Evolutionary conservation across 2,329 filamentous ascomycete genomes (phyloP), one percentile per base, ranked within the genome.

Genomic region (Colletotrichum cuscutae): DNA sequence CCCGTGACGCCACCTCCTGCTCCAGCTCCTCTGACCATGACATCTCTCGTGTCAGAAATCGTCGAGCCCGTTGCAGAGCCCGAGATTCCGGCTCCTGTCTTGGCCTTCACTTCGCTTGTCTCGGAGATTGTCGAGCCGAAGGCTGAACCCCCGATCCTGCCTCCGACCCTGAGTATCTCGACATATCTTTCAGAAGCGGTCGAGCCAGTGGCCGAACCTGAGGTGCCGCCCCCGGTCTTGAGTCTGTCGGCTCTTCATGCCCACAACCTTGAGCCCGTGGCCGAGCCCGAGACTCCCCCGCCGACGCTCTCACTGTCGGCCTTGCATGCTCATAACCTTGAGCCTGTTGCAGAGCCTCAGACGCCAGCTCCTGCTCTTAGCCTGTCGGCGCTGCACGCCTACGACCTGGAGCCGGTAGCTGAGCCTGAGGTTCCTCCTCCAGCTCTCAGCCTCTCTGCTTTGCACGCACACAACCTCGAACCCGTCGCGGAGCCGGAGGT

Each of bases 81-180:
- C 19, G 66, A 71, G n/a, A 52, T 57, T 42, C 65, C 67, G 32
- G 69, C 68, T n/a, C 75, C 78, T 56, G 54, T 70, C 32, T 77
- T 85, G 59, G 79, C 81, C 8, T 77, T 85, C 57, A 84, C 85
- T 26, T 76, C 78, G 6, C 83, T 89, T 61, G 75, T 80, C 53
- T 84, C 84, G 5, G 82, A 86, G 67, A 81, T 86, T 73, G 85
- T 84, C 5, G 75, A 79, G 12, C 86, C 86, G 22, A 72, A 76
- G 46, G 72, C 71, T 49, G 77, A 80, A 30, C 68, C 76, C 35
- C 75, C 77, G 35, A 56, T 71, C 22, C 57, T 59, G 5, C 78
- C 76, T 0, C 80, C 81, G 6, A 49, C 75, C 13, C 74, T 86
- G 28, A 81, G 76, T 1, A 75, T 86, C 28, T 86, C 85, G 4